A percentile compares a stretch with the other conserved stretches of the same genome.
Conservation (phyloP, 2,329 filamentous ascomycete species). For the Coniella vitis region DNA sequence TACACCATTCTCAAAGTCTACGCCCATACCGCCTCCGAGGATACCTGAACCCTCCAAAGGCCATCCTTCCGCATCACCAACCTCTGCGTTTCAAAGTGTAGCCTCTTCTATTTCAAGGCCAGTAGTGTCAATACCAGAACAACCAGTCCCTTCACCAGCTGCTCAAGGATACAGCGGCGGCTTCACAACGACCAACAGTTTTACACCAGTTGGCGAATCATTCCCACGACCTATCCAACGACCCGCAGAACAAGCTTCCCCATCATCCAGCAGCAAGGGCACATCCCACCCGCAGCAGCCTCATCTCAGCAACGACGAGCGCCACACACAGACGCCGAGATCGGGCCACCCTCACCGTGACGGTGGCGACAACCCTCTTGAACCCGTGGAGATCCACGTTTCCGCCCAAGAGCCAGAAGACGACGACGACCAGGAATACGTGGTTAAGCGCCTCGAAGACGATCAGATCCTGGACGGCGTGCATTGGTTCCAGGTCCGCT, state of each 20-base stretch:
- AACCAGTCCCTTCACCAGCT: not conserved
- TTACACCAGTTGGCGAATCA: conserved; percentile 23
- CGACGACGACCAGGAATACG: conserved; percentile 28
- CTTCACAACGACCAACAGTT: conserved; percentile 16
- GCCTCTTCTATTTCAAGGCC: not conserved
- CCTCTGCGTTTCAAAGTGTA: not conserved
- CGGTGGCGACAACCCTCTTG: not conserved
- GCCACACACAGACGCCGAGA: conserved; percentile 2
- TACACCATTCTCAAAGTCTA: not conserved
- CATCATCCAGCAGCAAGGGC: not conserved
- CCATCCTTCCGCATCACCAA: not conserved
- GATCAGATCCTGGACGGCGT: conserved; percentile 32
- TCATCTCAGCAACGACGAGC: conserved; percentile 1
- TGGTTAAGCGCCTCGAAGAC: conserved; percentile 39
- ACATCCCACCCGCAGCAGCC: not conserved
- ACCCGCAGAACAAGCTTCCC: not conserved
- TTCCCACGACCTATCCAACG: conserved; percentile 4
- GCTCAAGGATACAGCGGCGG: not conserved
- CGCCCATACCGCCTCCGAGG: conserved; percentile 6
- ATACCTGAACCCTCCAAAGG: not conserved
- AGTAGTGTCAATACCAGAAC: not conserved
- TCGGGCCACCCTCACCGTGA: not conserved
- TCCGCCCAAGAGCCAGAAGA: conserved; percentile 20
- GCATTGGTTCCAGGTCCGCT: conserved; percentile 46
- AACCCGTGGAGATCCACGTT: conserved; percentile 21